These are phyloP conservation scores for Pichia occidentalis DNA, from an alignment of 805 yeast genomes.

Conservation along the genomic window DNA sequence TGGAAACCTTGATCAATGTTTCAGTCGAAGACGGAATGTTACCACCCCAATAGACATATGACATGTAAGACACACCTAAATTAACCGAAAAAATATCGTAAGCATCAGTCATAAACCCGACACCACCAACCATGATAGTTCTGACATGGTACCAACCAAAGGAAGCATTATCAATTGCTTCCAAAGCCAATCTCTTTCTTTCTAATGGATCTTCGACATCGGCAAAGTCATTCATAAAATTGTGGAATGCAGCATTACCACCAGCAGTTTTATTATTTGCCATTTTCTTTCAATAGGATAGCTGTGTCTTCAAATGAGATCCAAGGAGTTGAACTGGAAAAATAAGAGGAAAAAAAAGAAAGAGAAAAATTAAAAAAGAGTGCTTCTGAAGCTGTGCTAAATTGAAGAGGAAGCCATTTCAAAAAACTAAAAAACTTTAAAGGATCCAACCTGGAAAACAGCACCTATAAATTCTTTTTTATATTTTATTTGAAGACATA, in stretches of 20 bases:
- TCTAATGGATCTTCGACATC: conserved; percentile 80
- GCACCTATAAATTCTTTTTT: too few species aligned
- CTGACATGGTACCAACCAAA: conserved; percentile 82
- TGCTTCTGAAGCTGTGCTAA: too few species aligned
- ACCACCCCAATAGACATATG: conserved; percentile 68
- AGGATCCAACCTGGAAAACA: too few species aligned
- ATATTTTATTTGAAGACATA: too few species aligned
- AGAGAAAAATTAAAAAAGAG: background rate
- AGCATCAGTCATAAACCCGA: conserved; percentile 89
- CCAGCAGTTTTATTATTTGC: conserved; percentile 45
- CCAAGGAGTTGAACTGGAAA: too few species aligned
- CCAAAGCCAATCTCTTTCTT: conserved; percentile 79
- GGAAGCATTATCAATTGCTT: conserved; percentile 71
- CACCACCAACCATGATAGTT: conserved; percentile 86
- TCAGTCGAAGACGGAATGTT: conserved; percentile 58
- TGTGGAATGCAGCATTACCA: conserved; percentile 85
- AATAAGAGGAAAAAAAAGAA: background rate
- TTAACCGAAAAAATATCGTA: conserved; percentile 90
- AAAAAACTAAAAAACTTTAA: too few species aligned
- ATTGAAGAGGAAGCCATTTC: too few species aligned
- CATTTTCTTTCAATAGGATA: conserved; percentile 3
- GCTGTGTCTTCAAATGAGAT: too few species aligned
- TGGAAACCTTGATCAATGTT: conserved; percentile 78
- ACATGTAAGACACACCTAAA: conserved; percentile 72
- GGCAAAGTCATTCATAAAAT: conserved; percentile 70